Evolutionary conservation across 306 rosid species (phyloP).

Genomic region (Erythrophleum fordii): DNA sequence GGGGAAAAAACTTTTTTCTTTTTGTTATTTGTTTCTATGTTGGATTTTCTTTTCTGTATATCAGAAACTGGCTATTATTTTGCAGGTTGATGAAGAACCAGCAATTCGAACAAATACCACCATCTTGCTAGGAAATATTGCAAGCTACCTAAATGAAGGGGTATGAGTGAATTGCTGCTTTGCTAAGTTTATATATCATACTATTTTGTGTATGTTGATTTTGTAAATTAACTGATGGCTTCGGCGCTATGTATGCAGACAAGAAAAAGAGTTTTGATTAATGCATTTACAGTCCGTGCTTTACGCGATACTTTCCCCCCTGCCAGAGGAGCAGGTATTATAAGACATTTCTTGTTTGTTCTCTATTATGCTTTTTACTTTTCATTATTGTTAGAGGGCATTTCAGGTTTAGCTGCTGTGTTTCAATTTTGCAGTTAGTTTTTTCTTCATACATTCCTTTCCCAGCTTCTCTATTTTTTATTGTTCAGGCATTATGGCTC

Average conservation of each 20-base stretch:
- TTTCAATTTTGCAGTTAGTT: constrained; percentile 28
- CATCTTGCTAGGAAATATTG: constrained; percentile 93
- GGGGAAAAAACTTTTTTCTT: not conserved
- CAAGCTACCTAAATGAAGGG: constrained; percentile 90
- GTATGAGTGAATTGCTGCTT: constrained; percentile 54
- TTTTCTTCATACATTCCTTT: constrained; percentile 22
- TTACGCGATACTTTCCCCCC: constrained; percentile 96
- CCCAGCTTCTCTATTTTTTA: constrained; percentile 9
- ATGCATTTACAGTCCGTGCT: constrained; percentile 99
- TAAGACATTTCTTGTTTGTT: constrained; percentile 22
- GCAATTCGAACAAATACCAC: constrained; percentile 98
- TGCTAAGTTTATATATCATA: constrained; percentile 29
- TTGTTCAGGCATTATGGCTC: constrained; percentile 93
- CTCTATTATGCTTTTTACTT: not conserved
- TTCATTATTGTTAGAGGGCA: not conserved
- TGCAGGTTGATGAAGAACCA: constrained; percentile 98
- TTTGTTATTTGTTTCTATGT: not conserved
- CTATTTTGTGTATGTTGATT: constrained; percentile 28
- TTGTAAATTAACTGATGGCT: constrained; percentile 41
- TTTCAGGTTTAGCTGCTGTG: constrained; percentile 4
- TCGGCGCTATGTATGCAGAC: constrained; percentile 65
- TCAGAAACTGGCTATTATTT: constrained; percentile 31
- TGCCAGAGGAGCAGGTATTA: constrained; percentile 96
- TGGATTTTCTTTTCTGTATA: constrained; percentile 18
- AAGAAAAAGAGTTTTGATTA: constrained; percentile 95